phyloP scores from a whole-genome alignment of 2,329 filamentous ascomycete genomes.

The Pseudogymnoascus sp. region DNA sequence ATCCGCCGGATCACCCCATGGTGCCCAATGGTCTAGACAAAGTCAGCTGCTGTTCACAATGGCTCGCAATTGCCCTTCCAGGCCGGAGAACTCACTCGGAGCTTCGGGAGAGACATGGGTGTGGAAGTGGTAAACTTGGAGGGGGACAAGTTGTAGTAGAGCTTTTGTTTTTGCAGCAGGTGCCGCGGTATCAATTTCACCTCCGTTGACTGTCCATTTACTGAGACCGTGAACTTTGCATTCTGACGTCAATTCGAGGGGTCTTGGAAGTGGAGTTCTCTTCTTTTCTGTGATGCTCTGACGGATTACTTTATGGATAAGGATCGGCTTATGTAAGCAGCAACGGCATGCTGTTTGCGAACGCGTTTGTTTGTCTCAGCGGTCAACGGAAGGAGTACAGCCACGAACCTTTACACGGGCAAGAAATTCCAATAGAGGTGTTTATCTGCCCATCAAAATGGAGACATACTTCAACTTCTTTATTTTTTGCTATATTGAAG shows the following conservation, averaged over 20 bases:
- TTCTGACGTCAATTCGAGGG: constrained; percentile 7
- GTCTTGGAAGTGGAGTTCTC: constrained; percentile 4
- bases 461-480: not conserved
- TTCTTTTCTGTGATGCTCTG: not conserved
- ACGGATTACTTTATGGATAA: constrained; percentile 5
- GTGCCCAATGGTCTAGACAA: not conserved
- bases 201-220: constrained; percentile 7
- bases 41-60: not conserved
- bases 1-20: not conserved
- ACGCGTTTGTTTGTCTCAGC: not conserved
- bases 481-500: not conserved
- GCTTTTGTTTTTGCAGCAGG: not conserved
- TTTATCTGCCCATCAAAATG: not conserved
- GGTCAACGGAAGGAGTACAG: not conserved
- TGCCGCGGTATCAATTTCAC: constrained; percentile 1
- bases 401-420: not conserved
- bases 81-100: not conserved
- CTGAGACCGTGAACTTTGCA: not conserved
- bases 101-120: not conserved
- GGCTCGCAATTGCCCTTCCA: not conserved
- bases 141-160: not conserved
- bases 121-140: not conserved
- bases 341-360: not conserved
- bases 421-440: not conserved
- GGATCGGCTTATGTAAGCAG: not conserved